A percentile compares a stretch with the other conserved stretches of the same genome.
phyloP scores from a whole-genome alignment of 805 yeast genomes.

The Komagataella populi region DNA sequence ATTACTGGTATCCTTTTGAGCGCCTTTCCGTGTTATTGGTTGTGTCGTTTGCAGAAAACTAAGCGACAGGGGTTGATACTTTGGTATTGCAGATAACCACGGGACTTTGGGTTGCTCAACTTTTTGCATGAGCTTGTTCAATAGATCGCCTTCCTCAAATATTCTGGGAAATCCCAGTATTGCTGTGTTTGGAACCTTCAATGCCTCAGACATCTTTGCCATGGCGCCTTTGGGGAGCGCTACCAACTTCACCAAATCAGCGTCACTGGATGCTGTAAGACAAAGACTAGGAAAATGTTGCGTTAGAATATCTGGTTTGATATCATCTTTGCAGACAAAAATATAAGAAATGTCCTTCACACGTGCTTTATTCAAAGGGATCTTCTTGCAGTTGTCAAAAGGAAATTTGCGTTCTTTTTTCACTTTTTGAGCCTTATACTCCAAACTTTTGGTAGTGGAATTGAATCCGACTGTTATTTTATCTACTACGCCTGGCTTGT shows the following conservation, averaged over 20 bases:
- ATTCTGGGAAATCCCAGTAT: slow-evolving; percentile 21
- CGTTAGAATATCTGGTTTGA: slow-evolving; percentile 32
- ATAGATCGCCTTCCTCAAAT: slow-evolving; percentile 15
- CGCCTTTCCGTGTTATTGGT: slow-evolving; percentile 22
- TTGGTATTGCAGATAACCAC: slow-evolving; percentile 26
- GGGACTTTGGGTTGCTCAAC: slow-evolving; percentile 21
- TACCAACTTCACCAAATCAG: slow-evolving; percentile 34
- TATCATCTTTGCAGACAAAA: slow-evolving; percentile 50
- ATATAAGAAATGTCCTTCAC: slow-evolving; percentile 21
- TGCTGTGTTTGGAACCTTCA: slow-evolving; percentile 16
- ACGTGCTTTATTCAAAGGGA: slow-evolving; percentile 3
- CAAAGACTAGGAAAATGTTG: slow-evolving; percentile 47
- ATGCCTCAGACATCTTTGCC: slow-evolving; percentile 16
- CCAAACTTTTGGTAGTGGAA: slow-evolving; percentile 33
- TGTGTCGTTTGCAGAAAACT: slow-evolving; percentile 32
- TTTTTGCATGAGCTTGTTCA: slow-evolving; percentile 3
- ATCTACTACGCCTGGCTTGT: slow-evolving; percentile 12
- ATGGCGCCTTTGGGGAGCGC: slow-evolving; percentile 40
- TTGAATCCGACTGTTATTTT: slow-evolving; percentile 38
- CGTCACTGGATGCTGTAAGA: slow-evolving; percentile 25
- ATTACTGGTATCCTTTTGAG: slow-evolving; percentile 9
- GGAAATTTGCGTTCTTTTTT: neutral
- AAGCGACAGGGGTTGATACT: slow-evolving; percentile 22
- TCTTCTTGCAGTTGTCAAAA: slow-evolving; percentile 7
- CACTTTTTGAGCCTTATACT: slow-evolving; percentile 21